Percentiles rank a stretch among this genome's conserved stretches.
These are phyloP conservation scores for Cladobotryum protrusum DNA, from an alignment of 2,329 filamentous ascomycete species.

Conservation along the genomic window DNA sequence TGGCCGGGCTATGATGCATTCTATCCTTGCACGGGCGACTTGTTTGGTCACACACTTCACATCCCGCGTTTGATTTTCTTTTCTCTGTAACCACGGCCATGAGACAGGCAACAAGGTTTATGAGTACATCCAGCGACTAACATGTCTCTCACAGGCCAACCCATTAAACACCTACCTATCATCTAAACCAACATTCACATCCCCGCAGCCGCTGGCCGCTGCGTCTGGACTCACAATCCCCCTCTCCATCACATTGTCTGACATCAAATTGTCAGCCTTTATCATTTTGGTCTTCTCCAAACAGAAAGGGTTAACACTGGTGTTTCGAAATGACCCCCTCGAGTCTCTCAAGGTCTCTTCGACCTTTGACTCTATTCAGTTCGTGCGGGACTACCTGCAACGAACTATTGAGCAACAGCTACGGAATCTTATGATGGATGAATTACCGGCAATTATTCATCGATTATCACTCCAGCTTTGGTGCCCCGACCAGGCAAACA, in stretches of 20 bases:
- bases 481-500: conserved; percentile 69
- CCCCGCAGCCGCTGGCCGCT: conserved; percentile 84
- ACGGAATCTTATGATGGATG: conserved; percentile 93
- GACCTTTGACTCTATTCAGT: conserved; percentile 97
- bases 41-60: not conserved
- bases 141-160: conserved; percentile 59
- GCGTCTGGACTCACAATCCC: conserved; percentile 91
- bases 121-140: conserved; percentile 2
- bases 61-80: not conserved
- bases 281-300: conserved; percentile 97
- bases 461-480: conserved; percentile 80
- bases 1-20: not conserved
- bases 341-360: conserved; percentile 98
- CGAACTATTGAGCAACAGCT: conserved; percentile 92
- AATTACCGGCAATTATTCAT: conserved; percentile 93
- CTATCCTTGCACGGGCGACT: conserved; percentile 4
- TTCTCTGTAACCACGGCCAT: not conserved
- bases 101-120: not conserved
- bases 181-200: conserved; percentile 87
- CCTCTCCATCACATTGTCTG: conserved; percentile 91
- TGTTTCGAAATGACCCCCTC: conserved; percentile 96
- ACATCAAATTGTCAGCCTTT: conserved; percentile 93
- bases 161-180: conserved; percentile 92
- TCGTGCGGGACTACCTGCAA: conserved; percentile 94
- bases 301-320: conserved; percentile 91